phyloP scores from a whole-genome alignment of 352 stramenopile genomes.

The Phytophthora crassamura region DNA sequence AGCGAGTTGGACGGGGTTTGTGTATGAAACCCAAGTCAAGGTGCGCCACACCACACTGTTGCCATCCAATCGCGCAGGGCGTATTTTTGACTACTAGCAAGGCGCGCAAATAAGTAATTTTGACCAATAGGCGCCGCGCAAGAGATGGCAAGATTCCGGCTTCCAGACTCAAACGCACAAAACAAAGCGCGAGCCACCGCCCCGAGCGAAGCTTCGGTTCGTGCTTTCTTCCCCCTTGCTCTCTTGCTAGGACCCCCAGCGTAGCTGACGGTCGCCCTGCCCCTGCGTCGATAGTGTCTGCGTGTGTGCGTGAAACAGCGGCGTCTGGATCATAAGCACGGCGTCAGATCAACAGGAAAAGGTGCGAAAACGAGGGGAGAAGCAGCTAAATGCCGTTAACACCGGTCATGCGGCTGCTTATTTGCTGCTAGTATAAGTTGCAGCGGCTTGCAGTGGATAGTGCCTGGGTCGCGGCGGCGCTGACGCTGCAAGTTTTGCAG shows the following conservation, averaged over 20 bases:
- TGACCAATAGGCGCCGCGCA: conserved; percentile 13
- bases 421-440: neutral
- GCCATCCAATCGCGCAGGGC: conserved; percentile 21
- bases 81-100: conserved; percentile 18
- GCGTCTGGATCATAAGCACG: conserved; percentile 13
- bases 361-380: conserved; percentile 20
- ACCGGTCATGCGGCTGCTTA: neutral
- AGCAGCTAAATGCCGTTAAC: neutral
- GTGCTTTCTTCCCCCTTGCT: conserved; percentile 6
- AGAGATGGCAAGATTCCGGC: conserved; percentile 27
- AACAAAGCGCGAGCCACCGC: conserved; percentile 25
- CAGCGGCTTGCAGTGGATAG: neutral
- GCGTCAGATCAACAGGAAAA: conserved; percentile 24
- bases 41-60: conserved; percentile 13
- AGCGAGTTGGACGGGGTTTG: conserved; percentile 13
- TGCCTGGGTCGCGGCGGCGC: neutral
- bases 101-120: neutral
- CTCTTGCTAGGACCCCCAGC: neutral
- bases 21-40: neutral
- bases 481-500: neutral
- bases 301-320: conserved; percentile 28
- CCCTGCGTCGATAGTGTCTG: conserved; percentile 15
- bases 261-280: neutral
- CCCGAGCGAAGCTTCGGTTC: conserved; percentile 21
- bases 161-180: conserved; percentile 37